Evolutionary conservation across 257 asterid genomes (phyloP), one percentile per base, ranked within the genome.

Genomic region (Forsythia viridissima): DNA sequence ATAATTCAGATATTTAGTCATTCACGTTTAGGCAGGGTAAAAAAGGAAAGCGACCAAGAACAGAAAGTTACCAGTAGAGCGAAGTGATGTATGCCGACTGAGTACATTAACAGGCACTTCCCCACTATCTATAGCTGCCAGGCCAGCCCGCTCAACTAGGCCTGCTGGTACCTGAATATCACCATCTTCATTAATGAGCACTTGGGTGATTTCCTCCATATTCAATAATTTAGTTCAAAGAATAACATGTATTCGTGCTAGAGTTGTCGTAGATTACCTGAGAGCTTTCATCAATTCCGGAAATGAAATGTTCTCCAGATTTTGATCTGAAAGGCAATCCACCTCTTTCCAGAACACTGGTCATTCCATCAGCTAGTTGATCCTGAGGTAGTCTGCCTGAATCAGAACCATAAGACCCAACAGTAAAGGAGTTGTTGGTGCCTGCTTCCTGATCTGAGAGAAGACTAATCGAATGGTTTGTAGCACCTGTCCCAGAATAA

Each of bases 331-430:
- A 86, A 74, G 91, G 81, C 71, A 88, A 78, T 52, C 89, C 94
- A 84, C 85, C 87, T 81, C 75, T 83, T 76, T 88, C 93, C 65
- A 76, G 46, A 70, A 74, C 81, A 76, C 37, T 55, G 51, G 79
- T 67, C 66, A 79, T 70, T 82, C 87, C 93, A 78, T 84, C 89
- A 5, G 90, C 85, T 44, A 77, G 77, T 39, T 74, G 80, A 81
- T 81, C 85, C 74, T 87, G 92, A 67, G 87, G 85, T 34, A 75
- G 88, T 69, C 78, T 91, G 76, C 88, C 86, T 78, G 92, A 82
- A 85, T 85, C 94, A 74, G 93, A 87, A 80, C 88, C 89, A 83
- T 84, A 88, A 76, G 92, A 82, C 21, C 93, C 93, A 76, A 82
- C 87, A 77, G 84, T 77, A 81, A 85, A 82, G 4, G 92, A 84